phyloP scores from a whole-genome alignment of 148 eudicot species.

The Silene conica region DNA sequence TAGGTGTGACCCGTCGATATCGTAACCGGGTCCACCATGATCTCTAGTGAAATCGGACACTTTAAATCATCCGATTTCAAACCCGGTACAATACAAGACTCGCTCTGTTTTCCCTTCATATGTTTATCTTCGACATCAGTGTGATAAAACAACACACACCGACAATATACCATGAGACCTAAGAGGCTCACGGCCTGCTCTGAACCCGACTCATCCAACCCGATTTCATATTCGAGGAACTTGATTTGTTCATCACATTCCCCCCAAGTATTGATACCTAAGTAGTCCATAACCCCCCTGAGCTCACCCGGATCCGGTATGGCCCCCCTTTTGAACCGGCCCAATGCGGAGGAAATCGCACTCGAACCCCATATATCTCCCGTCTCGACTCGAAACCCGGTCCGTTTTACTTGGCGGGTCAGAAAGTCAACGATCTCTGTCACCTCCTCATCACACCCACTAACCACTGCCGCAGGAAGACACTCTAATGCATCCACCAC shows the following conservation, averaged over 20 bases:
- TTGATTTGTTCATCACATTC: conserved; percentile 54
- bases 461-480: conserved; percentile 21
- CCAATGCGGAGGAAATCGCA: conserved; percentile 27
- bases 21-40: conserved; percentile 81
- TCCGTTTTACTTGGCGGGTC: conserved; percentile 31
- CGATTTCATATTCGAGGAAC: conserved; percentile 52
- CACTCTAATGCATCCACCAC: conserved; percentile 47
- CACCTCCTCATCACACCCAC: conserved; percentile 32
- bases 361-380: conserved; percentile 32
- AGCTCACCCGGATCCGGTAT: conserved; percentile 51
- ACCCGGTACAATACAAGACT: conserved; percentile 6
- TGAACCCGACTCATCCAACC: conserved; percentile 32
- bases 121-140: conserved; percentile 5
- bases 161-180: conserved; percentile 54
- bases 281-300: conserved; percentile 41
- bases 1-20: conserved; percentile 78
- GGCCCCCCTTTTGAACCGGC: conserved; percentile 36
- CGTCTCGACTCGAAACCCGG: conserved; percentile 30
- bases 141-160: background rate
- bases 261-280: conserved; percentile 54
- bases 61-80: conserved; percentile 61
- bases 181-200: conserved; percentile 29
- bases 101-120: background rate
- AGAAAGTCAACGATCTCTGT: conserved; percentile 37
- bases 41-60: conserved; percentile 83